Conservation (phyloP, 192 early-diverging fungal genomes). For the Backusella mclennaniae region DNA sequence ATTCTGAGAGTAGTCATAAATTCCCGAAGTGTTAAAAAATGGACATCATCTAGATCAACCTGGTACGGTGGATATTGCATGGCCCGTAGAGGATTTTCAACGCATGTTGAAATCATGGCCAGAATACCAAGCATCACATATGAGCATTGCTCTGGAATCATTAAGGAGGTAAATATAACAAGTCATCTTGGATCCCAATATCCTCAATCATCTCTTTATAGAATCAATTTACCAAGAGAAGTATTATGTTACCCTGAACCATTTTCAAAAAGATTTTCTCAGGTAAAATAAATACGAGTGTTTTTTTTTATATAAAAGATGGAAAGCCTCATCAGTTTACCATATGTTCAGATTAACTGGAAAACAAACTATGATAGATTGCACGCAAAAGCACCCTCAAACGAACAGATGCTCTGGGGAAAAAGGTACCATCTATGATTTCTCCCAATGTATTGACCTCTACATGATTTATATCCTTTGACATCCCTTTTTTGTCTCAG, state of each 20-base stretch:
- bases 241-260: not conserved
- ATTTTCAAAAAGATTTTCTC: not conserved
- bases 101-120: constrained; percentile 1
- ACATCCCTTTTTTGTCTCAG: too few species aligned
- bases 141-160: constrained; percentile 7
- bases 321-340: not conserved
- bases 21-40: too few species aligned
- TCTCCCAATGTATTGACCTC: not conserved
- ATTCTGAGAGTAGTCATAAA: not conserved
- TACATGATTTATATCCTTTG: not conserved
- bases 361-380: not conserved
- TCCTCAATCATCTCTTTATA: not conserved
- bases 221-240: not conserved
- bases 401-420: not conserved
- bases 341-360: not conserved
- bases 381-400: not conserved
- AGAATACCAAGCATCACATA: not conserved
- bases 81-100: not conserved
- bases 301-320: not conserved
- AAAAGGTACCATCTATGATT: not conserved
- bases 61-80: not conserved
- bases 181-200: too few species aligned
- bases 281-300: not conserved
- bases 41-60: not conserved
- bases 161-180: not conserved